These are phyloP conservation scores for Castanopsis chinensis DNA, from an alignment of 306 rosid genomes.

Conservation along the genomic window DNA sequence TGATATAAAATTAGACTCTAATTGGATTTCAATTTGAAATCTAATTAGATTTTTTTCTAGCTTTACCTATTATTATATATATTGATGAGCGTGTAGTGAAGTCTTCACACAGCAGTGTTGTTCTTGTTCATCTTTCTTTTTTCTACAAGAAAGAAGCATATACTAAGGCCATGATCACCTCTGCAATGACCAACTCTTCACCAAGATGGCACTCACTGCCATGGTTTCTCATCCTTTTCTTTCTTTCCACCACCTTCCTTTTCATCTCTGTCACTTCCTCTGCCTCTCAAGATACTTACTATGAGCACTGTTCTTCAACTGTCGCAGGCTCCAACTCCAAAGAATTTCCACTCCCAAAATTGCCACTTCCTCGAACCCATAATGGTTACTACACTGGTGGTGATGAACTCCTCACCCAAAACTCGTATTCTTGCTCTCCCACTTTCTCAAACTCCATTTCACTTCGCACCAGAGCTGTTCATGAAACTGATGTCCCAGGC, in stretches of 20 bases:
- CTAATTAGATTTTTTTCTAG: no score
- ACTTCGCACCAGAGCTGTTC: not conserved
- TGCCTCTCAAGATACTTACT: constrained; percentile 26
- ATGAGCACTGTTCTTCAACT: constrained; percentile 37
- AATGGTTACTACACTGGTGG: constrained; percentile 41
- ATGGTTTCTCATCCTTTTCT: constrained; percentile 30
- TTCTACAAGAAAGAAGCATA: not conserved
- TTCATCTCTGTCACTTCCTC: constrained; percentile 18
- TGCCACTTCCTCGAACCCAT: constrained; percentile 10
- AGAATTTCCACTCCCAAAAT: not conserved
- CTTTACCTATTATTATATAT: no score
- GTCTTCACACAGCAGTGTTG: not conserved
- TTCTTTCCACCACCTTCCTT: constrained; percentile 13
- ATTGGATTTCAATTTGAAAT: no score
- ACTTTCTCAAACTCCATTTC: constrained; percentile 1
- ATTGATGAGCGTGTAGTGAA: not conserved
- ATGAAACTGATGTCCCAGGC: constrained; percentile 27
- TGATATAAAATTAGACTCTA: no score
- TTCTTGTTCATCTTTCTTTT: not conserved
- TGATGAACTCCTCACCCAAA: not conserved
- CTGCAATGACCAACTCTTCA: not conserved
- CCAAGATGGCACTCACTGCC: constrained; percentile 4
- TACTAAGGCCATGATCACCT: not conserved
- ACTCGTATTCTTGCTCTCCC: not conserved
- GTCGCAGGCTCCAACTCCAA: constrained; percentile 28